These are phyloP conservation scores for Chrysanthemum makinoi DNA, from an alignment of 129 eudicot species.

Conservation along the genomic window DNA sequence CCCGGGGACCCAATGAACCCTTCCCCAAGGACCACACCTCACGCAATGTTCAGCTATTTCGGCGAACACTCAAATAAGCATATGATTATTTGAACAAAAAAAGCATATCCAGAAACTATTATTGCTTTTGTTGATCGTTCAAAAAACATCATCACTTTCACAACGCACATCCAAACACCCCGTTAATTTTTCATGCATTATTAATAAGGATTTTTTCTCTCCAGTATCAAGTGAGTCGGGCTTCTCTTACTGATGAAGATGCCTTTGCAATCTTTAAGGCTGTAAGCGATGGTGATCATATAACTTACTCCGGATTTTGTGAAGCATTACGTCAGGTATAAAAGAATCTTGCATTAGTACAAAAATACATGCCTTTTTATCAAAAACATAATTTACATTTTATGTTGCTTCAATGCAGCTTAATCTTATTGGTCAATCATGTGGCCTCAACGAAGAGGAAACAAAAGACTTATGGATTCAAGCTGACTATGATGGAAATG, in stretches of 20 bases:
- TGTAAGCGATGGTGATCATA: slow-evolving; percentile 65
- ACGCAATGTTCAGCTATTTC: no score
- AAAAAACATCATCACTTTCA: no score
- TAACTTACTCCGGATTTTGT: slow-evolving; percentile 73
- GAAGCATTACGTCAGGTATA: slow-evolving; percentile 82
- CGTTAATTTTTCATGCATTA: not conserved
- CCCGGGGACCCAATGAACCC: no score
- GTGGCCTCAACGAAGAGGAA: slow-evolving; percentile 75
- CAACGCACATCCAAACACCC: no score
- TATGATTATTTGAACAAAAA: no score
- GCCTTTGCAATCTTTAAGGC: slow-evolving; percentile 87
- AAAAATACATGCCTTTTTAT: not conserved
- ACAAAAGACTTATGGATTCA: slow-evolving; percentile 83
- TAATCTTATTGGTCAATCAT: slow-evolving; percentile 57
- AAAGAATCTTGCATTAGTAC: not conserved
- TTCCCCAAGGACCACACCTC: no score
- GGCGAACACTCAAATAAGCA: no score
- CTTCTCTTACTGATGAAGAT: slow-evolving; percentile 63
- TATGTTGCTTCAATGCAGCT: slow-evolving; percentile 49
- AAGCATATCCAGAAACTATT: no score
- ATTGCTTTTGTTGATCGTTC: no score
- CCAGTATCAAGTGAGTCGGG: slow-evolving; percentile 86
- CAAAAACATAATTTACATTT: not conserved
- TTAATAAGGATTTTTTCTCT: slow-evolving; percentile 16
- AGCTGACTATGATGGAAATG: slow-evolving; percentile 86